A percentile compares a stretch with the other conserved stretches of the same genome.
Evolutionary conservation across 75 land plant species (phyloP).

Genomic region (Adiantum capillusveneris): DNA sequence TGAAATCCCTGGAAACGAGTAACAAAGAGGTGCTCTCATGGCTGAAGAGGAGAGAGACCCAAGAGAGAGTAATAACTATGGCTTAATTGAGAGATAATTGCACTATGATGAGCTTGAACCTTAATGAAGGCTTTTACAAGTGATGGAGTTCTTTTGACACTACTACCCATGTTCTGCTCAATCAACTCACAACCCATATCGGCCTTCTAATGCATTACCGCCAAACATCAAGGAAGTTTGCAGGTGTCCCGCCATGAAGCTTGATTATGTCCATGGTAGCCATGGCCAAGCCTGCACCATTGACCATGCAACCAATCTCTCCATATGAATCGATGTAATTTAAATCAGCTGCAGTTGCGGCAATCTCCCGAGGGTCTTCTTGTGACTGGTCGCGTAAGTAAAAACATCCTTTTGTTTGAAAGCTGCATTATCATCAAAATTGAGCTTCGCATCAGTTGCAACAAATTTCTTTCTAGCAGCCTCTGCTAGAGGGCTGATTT

Average conservation of each 20-base stretch:
- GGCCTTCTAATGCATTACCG: constrained; percentile 90
- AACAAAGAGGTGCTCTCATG: too few species aligned
- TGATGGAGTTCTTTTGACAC: too few species aligned
- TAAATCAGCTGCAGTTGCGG: constrained; percentile 90
- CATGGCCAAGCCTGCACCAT: constrained; percentile 98
- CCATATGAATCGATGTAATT: constrained; percentile 97
- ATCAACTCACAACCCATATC: too few species aligned
- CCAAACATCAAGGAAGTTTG: constrained; percentile 98
- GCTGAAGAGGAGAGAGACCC: too few species aligned
- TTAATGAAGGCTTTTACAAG: too few species aligned
- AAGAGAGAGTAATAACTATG: too few species aligned
- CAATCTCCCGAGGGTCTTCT: constrained; percentile 98
- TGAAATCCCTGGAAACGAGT: too few species aligned
- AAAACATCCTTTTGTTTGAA: constrained; percentile 89
- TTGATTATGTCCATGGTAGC: constrained; percentile 99
- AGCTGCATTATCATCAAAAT: constrained; percentile 98
- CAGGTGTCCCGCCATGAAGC: constrained; percentile 95
- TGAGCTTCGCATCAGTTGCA: constrained; percentile 94
- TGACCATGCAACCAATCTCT: constrained; percentile 99
- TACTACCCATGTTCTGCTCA: too few species aligned
- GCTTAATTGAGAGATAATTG: too few species aligned
- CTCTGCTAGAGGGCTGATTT: constrained; percentile 95
- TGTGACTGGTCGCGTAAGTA: constrained; percentile 81
- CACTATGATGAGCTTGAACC: too few species aligned
- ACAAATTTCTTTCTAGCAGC: constrained; percentile 68